A percentile compares a stretch with the other conserved stretches of the same genome.
phyloP scores from a whole-genome alignment of 164 flowering plant genomes.

The Umbilicus rupestris region DNA sequence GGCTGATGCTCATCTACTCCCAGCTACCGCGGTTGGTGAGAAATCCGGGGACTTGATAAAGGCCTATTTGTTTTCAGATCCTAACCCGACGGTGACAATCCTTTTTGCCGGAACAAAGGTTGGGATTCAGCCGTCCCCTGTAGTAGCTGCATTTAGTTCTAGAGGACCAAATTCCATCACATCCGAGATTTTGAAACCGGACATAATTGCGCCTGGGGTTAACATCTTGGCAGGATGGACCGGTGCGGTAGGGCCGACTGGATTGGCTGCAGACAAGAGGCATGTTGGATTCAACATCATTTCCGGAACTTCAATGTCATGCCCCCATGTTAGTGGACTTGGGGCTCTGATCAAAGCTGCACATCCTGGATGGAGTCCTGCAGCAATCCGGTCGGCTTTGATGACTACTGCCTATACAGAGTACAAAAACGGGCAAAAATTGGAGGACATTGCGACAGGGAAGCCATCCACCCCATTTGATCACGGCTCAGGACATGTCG shows the following conservation, averaged over 20 bases:
- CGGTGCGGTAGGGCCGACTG: slow-evolving; percentile 21
- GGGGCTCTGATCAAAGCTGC: slow-evolving; percentile 46
- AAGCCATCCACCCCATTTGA: slow-evolving; percentile 25
- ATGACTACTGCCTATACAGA: slow-evolving; percentile 46
- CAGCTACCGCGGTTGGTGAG: slow-evolving; percentile 27
- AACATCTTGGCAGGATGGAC: slow-evolving; percentile 65
- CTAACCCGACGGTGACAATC: slow-evolving; percentile 23
- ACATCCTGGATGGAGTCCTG: slow-evolving; percentile 54
- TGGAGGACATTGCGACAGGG: slow-evolving; percentile 20
- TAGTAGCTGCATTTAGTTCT: slow-evolving; percentile 41
- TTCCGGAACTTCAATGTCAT: slow-evolving; percentile 67
- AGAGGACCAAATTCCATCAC: slow-evolving; percentile 43
- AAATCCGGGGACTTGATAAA: slow-evolving; percentile 16
- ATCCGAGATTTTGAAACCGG: slow-evolving; percentile 43
- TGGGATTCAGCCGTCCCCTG: slow-evolving; percentile 39
- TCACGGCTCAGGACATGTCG: slow-evolving; percentile 42
- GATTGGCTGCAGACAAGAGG: slow-evolving; percentile 21
- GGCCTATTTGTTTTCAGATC: slow-evolving; percentile 11
- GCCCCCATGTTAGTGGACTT: slow-evolving; percentile 45
- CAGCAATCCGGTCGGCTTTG: slow-evolving; percentile 35
- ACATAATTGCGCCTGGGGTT: slow-evolving; percentile 59
- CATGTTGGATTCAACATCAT: slow-evolving; percentile 38
- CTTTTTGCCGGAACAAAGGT: slow-evolving; percentile 30
- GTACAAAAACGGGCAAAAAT: slow-evolving; percentile 15
- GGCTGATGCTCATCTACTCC: slow-evolving; percentile 36